Base-by-base conservation (phyloP, 176 grass and related monocot genomes). In the Leersia perrieri region DNA sequence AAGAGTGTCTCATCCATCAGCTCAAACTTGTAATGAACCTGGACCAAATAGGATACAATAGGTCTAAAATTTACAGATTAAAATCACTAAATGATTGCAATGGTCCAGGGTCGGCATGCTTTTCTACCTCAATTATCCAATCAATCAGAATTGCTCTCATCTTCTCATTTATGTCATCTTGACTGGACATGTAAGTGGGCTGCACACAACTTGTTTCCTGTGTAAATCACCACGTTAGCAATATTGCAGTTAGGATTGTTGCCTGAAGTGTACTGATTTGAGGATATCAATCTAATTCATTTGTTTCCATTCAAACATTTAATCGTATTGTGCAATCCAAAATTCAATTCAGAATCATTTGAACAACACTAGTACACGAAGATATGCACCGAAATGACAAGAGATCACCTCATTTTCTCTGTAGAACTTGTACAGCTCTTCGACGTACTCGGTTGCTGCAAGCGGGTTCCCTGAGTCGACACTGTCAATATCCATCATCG, bases 11-110 rank as follows among this genome's bases (percentile, higher is more conserved):
- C 90, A 5, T 95, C 84, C 92, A 99, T 91, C 35, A 99, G 77
- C 16, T 95, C 92, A 77, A 99, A 95, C 79, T 93, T 99, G 82
- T 95, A 93, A 75, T 99, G 92, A 23, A 99, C 84, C 96, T 99
- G 85, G n/a, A 84, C 44, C 23, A 87, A 26, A 16, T 30, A 75
- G 72, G 41, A 65, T 40, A 66, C 72, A 74, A n/a, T 79, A n/a
- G 70, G 41, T 47, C 63, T 66, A 18, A 74, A 68, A 74, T 63
- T 23, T 35, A 45, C 11, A 42, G 3, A 23, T 16, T 63, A 5
- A 57, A 28, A 85, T 18, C 27, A 12, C 30, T 40, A 40, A 12
- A 88, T 13, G 26, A 38, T 27, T 44, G 10, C 45, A 57, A 35
- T 33, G 63, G 45, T 36, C 18, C n/a, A 47, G 26, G 30, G 38